Conservation (phyloP, 108 stramenopile species). For the Schizochytrium sp. region DNA sequence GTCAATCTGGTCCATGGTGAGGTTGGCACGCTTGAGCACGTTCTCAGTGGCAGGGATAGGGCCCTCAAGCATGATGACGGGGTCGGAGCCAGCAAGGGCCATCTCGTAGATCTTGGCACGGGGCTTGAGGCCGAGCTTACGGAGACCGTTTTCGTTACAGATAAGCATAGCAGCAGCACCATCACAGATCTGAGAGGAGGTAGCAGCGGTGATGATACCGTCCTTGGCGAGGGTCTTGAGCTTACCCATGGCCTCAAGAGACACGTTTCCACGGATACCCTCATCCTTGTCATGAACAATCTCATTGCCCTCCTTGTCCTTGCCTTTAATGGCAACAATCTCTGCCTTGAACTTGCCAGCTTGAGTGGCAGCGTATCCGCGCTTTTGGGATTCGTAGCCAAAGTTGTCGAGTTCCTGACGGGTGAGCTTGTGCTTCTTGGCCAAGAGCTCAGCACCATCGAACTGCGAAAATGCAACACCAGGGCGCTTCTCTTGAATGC, state of each 20-base stretch:
- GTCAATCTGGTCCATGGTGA: conserved; percentile 89
- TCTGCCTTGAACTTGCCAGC: conserved; percentile 71
- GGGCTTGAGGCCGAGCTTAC: conserved; percentile 64
- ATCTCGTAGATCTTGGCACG: conserved; percentile 63
- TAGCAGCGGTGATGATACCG: conserved; percentile 71
- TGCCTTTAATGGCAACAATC: conserved; percentile 72
- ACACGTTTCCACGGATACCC: conserved; percentile 41
- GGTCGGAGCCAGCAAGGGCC: conserved; percentile 87
- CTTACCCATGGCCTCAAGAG: neutral
- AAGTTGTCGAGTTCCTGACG: conserved; percentile 72
- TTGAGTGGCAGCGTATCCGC: conserved; percentile 67
- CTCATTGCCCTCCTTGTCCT: conserved; percentile 66
- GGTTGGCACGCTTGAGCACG: conserved; percentile 83
- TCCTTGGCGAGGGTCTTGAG: conserved; percentile 66
- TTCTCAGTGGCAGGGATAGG: conserved; percentile 90
- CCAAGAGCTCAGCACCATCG: conserved; percentile 73
- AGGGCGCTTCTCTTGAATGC: conserved; percentile 65
- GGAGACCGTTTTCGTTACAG: conserved; percentile 64
- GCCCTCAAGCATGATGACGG: conserved; percentile 93
- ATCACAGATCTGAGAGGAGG: conserved; percentile 70
- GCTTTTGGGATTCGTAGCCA: conserved; percentile 65
- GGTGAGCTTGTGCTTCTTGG: conserved; percentile 66
- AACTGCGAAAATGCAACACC: conserved; percentile 73
- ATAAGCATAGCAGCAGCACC: conserved; percentile 73
- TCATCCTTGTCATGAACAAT: conserved; percentile 37